These are phyloP conservation scores for Lactuca saligna DNA, from an alignment of 129 eudicot genomes.

Conservation along the genomic window DNA sequence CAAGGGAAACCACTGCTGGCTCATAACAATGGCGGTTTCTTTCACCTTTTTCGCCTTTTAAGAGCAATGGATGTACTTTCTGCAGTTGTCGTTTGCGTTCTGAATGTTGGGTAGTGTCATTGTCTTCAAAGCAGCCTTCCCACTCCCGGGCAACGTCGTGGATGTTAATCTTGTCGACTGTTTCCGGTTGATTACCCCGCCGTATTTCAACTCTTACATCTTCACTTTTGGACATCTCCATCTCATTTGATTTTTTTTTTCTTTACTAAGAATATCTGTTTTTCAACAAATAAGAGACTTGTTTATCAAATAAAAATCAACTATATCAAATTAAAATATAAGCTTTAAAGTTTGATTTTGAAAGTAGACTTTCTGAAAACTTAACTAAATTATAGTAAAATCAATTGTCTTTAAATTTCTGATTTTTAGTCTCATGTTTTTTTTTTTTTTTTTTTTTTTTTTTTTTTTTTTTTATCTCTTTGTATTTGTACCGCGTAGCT, in stretches of 20 bases:
- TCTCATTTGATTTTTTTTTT: background rate
- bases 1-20: constrained; percentile 39
- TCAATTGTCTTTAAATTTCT: no score
- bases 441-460: no score
- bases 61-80: constrained; percentile 28
- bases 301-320: no score
- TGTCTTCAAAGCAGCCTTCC: constrained; percentile 22
- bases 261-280: no score
- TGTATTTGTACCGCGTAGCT: no score
- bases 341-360: no score
- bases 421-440: no score
- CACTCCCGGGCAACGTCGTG: constrained; percentile 14
- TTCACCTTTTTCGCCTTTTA: constrained; percentile 15
- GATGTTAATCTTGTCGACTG: background rate
- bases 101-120: background rate
- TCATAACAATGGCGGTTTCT: constrained; percentile 26
- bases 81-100: constrained; percentile 25
- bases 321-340: no score
- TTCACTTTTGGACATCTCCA: constrained; percentile 18
- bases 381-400: no score
- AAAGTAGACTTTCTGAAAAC: no score
- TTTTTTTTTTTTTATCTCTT: no score
- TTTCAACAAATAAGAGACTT: no score
- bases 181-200: background rate
- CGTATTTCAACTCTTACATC: constrained; percentile 14